A percentile compares a stretch with the other conserved stretches of the same genome.
These are phyloP conservation scores for Ganoderma meredithae DNA, from an alignment of 1,284 basidiomycete species.

Conservation along the genomic window DNA sequence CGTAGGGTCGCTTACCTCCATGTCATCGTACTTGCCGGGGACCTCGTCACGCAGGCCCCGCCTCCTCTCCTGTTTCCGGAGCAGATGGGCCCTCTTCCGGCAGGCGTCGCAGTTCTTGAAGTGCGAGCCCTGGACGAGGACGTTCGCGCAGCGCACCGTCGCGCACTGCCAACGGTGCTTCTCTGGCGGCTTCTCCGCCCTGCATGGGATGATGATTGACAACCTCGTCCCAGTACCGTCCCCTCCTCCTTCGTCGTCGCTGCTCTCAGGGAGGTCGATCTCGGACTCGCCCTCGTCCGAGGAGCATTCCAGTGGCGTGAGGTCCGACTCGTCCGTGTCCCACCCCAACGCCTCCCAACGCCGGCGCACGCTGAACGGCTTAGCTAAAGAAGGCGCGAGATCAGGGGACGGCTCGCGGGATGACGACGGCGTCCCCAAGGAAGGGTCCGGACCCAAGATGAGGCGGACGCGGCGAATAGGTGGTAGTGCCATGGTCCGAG, in stretches of 20 bases:
- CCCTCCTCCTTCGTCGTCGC: constrained; percentile 10
- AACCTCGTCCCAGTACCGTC: not conserved
- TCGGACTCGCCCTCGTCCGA: constrained; percentile 34
- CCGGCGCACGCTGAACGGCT: constrained; percentile 2
- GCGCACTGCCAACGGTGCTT: constrained; percentile 30
- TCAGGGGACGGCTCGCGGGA: constrained; percentile 17
- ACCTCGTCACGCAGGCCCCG: constrained; percentile 2
- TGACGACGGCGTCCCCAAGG: not conserved
- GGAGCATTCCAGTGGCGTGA: constrained; percentile 35
- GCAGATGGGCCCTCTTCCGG: constrained; percentile 40
- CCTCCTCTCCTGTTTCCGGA: constrained; percentile 29
- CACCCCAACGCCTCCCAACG: constrained; percentile 18
- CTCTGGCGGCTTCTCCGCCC: not conserved
- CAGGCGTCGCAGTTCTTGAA: constrained; percentile 46
- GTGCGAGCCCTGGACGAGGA: constrained; percentile 24
- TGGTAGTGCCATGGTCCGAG: not conserved
- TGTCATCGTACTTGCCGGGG: constrained; percentile 2
- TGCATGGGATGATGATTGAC: not conserved
- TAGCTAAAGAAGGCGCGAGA: not conserved
- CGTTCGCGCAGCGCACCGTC: constrained; percentile 26
- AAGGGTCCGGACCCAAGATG: constrained; percentile 16
- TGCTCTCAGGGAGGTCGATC: constrained; percentile 24
- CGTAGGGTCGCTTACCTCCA: not conserved
- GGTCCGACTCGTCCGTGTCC: constrained; percentile 36
- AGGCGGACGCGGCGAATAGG: constrained; percentile 20